These are phyloP conservation scores for Pseudogymnoascus sp. DNA, from an alignment of 2,329 filamentous ascomycete species.

Conservation along the genomic window DNA sequence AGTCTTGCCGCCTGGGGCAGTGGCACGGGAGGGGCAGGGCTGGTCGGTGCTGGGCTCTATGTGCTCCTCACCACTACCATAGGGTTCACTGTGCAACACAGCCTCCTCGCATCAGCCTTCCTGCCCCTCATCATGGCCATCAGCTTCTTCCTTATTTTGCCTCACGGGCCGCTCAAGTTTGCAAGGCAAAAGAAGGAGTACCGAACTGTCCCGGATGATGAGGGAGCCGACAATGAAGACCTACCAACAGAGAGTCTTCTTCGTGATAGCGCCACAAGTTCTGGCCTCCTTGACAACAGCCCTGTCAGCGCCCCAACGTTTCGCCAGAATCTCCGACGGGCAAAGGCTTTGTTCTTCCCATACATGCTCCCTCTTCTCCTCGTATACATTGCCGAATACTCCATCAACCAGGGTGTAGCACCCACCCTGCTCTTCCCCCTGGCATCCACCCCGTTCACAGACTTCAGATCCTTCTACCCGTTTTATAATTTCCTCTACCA, in stretches of 20 bases:
- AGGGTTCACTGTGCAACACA: conserved; percentile 64
- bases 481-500: conserved; percentile 95
- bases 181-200: conserved; percentile 43
- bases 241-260: conserved; percentile 10
- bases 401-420: conserved; percentile 89
- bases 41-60: conserved; percentile 83
- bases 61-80: conserved; percentile 76
- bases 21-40: conserved; percentile 80
- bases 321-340: conserved; percentile 52
- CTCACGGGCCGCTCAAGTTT: conserved; percentile 54
- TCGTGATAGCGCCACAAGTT: conserved; percentile 22
- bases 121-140: conserved; percentile 75
- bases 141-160: conserved; percentile 78
- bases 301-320: conserved; percentile 29
- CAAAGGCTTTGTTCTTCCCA: conserved; percentile 62
- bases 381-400: conserved; percentile 94
- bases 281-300: conserved; percentile 20
- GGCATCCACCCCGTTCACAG: conserved; percentile 63
- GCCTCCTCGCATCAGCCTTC: conserved; percentile 68
- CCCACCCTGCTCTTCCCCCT: conserved; percentile 87
- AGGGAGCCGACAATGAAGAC: conserved; percentile 31
- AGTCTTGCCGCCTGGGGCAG: conserved; percentile 88
- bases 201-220: conserved; percentile 41
- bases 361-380: conserved; percentile 86
- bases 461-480: conserved; percentile 85